Conservation (phyloP, 805 yeast species). For the Metschnikowia lunata region DNA sequence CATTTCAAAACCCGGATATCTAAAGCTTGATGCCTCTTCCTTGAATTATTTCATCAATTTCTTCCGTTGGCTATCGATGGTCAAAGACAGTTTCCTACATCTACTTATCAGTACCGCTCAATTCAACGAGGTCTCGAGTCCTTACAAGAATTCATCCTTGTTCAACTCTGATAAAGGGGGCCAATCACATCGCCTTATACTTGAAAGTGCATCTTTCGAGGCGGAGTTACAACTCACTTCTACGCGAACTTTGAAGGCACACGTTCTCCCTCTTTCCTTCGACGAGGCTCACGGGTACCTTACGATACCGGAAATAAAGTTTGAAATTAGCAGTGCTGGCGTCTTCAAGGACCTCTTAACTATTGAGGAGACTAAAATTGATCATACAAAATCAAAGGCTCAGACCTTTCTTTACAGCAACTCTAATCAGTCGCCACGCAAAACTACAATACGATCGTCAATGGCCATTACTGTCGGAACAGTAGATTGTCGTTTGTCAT, state of each 20-base stretch:
- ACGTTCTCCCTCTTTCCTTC: constrained; percentile 43
- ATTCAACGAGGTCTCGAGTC: not conserved
- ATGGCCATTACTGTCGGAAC: constrained; percentile 14
- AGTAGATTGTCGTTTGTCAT: constrained; percentile 5
- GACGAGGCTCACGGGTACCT: constrained; percentile 22
- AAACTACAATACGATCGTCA: not conserved
- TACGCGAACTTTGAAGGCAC: constrained; percentile 17
- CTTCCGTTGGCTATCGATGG: constrained; percentile 21
- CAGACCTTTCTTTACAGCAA: constrained; percentile 18
- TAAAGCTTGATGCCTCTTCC: constrained; percentile 19
- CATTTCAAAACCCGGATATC: constrained; percentile 38
- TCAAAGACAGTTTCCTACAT: constrained; percentile 2
- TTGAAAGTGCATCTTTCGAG: constrained; percentile 39
- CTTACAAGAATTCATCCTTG: not conserved
- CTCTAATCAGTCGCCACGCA: constrained; percentile 15
- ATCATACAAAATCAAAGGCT: too few species aligned
- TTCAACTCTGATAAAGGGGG: too few species aligned
- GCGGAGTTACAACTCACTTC: constrained; percentile 21
- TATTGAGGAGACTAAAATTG: too few species aligned
- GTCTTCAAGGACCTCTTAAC: too few species aligned
- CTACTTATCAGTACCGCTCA: not conserved
- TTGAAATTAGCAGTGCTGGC: not conserved
- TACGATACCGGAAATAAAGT: constrained; percentile 28
- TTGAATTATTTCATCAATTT: constrained; percentile 27
- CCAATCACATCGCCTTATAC: constrained; percentile 21